Evolutionary conservation across 164 flowering plant species (phyloP).

Genomic region (Kalanchoe fedtschenkoi): DNA sequence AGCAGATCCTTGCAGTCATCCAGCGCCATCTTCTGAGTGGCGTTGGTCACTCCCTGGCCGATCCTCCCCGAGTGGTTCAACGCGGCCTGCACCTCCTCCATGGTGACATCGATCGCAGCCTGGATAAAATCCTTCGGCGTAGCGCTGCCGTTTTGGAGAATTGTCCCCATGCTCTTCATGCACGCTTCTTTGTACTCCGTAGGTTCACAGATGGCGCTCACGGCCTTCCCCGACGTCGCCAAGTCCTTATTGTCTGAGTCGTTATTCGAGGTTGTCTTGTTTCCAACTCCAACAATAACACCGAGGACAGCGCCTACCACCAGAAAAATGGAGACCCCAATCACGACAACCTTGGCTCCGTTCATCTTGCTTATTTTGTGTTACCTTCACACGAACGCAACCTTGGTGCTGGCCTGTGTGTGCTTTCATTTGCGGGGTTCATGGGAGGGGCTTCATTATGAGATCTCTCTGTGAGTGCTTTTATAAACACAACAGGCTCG

Average conservation of each 20-base stretch:
- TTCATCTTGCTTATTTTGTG: conserved; percentile 1
- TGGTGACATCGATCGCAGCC: conserved; percentile 23
- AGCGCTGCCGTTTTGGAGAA: conserved; percentile 20
- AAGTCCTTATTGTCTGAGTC: not conserved
- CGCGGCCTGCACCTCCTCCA: conserved; percentile 19
- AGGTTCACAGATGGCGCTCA: conserved; percentile 27
- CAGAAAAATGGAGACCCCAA: conserved; percentile 22
- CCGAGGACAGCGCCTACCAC: conserved; percentile 33
- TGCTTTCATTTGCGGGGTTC: no score
- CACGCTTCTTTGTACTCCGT: conserved; percentile 38
- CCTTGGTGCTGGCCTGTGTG: no score
- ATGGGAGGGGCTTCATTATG: not conserved
- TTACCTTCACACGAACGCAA: no score
- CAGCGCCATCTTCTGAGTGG: conserved; percentile 19
- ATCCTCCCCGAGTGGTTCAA: conserved; percentile 5
- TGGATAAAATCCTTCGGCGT: conserved; percentile 29
- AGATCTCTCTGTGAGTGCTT: no score
- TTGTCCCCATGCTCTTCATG: conserved; percentile 16
- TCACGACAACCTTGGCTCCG: conserved; percentile 13
- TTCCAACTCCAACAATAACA: conserved; percentile 12
- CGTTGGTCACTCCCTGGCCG: conserved; percentile 9
- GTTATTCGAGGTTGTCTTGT: not conserved
- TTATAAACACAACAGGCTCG: not conserved
- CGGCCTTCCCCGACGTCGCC: conserved; percentile 20
- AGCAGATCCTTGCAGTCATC: conserved; percentile 43